Base-by-base conservation (phyloP, 108 stramenopile species). In the Skeletonema tropicum region DNA sequence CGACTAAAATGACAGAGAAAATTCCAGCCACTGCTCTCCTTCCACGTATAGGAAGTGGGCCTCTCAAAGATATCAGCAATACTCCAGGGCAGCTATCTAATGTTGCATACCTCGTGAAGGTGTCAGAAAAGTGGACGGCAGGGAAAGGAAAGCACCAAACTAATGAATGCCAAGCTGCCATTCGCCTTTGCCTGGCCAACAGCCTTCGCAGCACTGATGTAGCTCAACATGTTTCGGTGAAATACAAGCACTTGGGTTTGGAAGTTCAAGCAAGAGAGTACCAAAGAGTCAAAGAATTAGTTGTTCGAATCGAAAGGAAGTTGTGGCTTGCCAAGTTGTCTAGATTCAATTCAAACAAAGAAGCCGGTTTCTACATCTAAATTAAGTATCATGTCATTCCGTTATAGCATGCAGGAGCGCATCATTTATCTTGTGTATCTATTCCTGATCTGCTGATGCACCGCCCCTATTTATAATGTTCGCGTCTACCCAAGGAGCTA, bases 401-500 rank as follows among this genome's bases (percentile, higher is more conserved):
- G 52, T 55, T 21, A 2, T 55, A 23, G 26, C 26, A 29, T 29
- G 26, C 23, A 55, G 23, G 1, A 23, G 52, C 52, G 7, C 52
- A 23, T 23, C 7, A 29, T 1, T 29, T 29, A 29, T 23, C 2
- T 55, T n/a, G 33, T 61, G 5, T 62, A 26, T 66, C 38, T 17
- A 65, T 41, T 26, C 57, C 36, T 73, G 49, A 17, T 52, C 82
- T 57, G 55, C 82, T 46, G 55, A 21, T 35, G 61, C 60, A n/a
- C 62, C 59, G 23, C 42, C 80, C 26, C 88, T 68, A 59, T 85
- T 86, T 29, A 92, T 42, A 42, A 96, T 83, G 65, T 94, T 96
- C 60, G 91, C 92, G 57, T 94, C 90, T 2, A 96, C 95, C 95
- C 95, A 96, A 1, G 95, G 95, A n/a, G 95, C 95, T 57, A 93